Evolutionary conservation across 169 alveolate species (phyloP).

Genomic region (Eimeria sp.): DNA sequence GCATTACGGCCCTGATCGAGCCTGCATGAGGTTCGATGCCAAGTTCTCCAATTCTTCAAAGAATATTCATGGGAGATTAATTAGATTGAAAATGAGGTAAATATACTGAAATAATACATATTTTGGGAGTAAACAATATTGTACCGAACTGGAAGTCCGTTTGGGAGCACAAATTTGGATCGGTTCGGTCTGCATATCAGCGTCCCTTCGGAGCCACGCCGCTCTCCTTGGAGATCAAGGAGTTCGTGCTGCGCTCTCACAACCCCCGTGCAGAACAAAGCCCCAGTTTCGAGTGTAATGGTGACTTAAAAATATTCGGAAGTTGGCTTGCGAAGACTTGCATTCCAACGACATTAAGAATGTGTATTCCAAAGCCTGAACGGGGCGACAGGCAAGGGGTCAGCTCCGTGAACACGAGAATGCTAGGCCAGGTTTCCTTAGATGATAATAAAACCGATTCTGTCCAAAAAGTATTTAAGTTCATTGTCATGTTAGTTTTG

Average conservation of each 20-base stretch:
- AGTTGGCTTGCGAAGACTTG: not conserved
- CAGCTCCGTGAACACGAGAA: not conserved
- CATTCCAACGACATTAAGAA: not conserved
- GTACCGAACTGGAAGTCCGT: not conserved
- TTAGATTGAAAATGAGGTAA: not conserved
- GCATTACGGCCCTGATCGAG: slow-evolving; percentile 1
- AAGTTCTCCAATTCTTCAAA: not conserved
- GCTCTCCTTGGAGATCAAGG: not conserved
- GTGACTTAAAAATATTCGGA: not conserved
- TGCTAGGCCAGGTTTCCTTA: not conserved
- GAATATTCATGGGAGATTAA: not conserved
- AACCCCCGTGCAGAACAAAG: not conserved
- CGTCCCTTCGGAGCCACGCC: not conserved
- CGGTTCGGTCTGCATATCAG: not conserved
- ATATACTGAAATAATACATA: not conserved
- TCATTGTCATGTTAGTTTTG: not conserved
- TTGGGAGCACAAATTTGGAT: not conserved
- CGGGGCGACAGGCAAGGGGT: not conserved
- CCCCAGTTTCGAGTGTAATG: not conserved
- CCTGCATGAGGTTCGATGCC: not conserved
- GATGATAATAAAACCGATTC: not conserved
- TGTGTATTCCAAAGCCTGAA: not conserved
- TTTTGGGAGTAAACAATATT: not conserved
- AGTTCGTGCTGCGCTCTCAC: not conserved
- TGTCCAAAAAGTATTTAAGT: not conserved